These are phyloP conservation scores for Colletotrichum horii DNA, from an alignment of 2,329 filamentous ascomycete species.

Conservation along the genomic window DNA sequence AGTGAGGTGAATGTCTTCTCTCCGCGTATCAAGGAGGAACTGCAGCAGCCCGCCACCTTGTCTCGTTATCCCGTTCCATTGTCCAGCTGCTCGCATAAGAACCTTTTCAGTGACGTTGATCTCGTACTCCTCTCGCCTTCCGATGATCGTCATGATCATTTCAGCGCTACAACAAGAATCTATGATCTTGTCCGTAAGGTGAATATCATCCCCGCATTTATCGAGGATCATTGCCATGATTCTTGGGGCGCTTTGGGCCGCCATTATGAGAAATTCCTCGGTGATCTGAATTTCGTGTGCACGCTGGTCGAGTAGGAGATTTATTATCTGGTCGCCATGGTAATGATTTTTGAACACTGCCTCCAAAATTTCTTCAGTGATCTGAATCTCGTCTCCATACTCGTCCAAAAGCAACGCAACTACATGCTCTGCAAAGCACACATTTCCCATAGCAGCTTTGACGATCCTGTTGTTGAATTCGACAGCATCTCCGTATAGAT, in stretches of 20 bases:
- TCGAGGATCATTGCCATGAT: background rate
- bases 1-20: background rate
- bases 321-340: too few species aligned
- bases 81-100: too few species aligned
- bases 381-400: background rate
- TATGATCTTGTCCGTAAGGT: too few species aligned
- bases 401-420: background rate
- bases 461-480: background rate
- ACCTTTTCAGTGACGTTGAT: background rate
- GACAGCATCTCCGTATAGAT: background rate
- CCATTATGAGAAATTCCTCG: background rate
- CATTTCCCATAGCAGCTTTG: background rate
- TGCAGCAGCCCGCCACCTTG: too few species aligned
- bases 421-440: fast-evolving
- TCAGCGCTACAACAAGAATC: too few species aligned
- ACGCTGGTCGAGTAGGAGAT: too few species aligned
- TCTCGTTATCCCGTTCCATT: fast-evolving
- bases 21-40: too few species aligned
- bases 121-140: background rate
- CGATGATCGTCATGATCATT: too few species aligned
- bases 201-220: background rate
- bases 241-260: background rate
- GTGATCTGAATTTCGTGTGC: too few species aligned
- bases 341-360: too few species aligned
- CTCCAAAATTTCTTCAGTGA: background rate